Evolutionary conservation across 1,139 yeast species (phyloP).

Genomic region (Blastobotrys elegans): DNA sequence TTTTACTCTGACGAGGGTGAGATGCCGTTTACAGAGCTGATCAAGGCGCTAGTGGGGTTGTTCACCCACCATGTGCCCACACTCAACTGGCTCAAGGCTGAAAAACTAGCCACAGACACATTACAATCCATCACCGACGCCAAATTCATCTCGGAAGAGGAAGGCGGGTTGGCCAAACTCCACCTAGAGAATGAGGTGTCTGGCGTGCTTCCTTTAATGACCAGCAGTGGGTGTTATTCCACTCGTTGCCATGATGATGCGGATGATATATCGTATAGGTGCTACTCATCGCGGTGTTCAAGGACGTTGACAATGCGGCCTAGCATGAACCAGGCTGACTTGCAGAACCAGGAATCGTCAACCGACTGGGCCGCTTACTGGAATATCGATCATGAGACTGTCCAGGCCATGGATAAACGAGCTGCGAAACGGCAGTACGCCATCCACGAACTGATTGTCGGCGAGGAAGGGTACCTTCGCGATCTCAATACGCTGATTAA

Average conservation of each 20-base stretch:
- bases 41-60: slow-evolving; percentile 44
- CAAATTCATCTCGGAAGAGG: slow-evolving; percentile 40
- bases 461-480: slow-evolving; percentile 70
- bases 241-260: slow-evolving; percentile 26
- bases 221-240: slow-evolving; percentile 38
- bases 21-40: slow-evolving; percentile 38
- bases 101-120: slow-evolving; percentile 50
- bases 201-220: slow-evolving; percentile 44
- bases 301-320: slow-evolving; percentile 28
- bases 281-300: slow-evolving; percentile 31
- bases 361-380: slow-evolving; percentile 73
- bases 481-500: slow-evolving; percentile 64
- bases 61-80: slow-evolving; percentile 49
- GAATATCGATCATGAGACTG: slow-evolving; percentile 55
- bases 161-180: slow-evolving; percentile 19
- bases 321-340: slow-evolving; percentile 13
- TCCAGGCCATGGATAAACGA: slow-evolving; percentile 49
- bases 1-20: slow-evolving; percentile 35
- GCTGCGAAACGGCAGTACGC: slow-evolving; percentile 67
- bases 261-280: slow-evolving; percentile 25
- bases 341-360: slow-evolving; percentile 15
- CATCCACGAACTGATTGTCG: slow-evolving; percentile 68
- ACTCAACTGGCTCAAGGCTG: slow-evolving; percentile 52
- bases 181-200: slow-evolving; percentile 29
- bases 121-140: slow-evolving; percentile 43